Base-by-base conservation (phyloP, 768 basidiomycete genomes). In the Boletus huronensis region DNA sequence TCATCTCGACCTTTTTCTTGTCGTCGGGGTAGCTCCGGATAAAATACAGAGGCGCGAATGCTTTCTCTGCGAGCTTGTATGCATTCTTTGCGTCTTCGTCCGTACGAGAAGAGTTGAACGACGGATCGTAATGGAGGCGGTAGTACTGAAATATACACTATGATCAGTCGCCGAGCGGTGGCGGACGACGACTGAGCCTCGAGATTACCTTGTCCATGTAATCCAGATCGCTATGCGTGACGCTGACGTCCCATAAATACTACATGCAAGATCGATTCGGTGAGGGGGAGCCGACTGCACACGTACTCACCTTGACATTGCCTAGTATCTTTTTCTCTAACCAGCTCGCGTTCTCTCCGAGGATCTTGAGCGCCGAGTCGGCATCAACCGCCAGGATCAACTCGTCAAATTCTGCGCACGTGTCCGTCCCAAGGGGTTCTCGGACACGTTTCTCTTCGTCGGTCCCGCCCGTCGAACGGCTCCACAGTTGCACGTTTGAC, bases 351-450 rank as follows among this genome's bases (percentile, higher is more conserved):
- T 31, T 19, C 44, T 16, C 28, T 45, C 43, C 28, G 11, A 45
- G 43, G 28, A 45, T 45, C 44, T n/a, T 52, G 42, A 59, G 57
- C 26, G 39, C 38, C 38, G 38, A 39, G 38, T 39, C 40, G 6
- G 53, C 53, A 32, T 52, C 59, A n/a, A 52, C 56, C 10, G 56
- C 43, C 31, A 49, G 29, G 47, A 49, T 49, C 31, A 45, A 8
- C 42, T 59, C 49, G 19, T 48, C 57, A 39, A 54, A 54, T 7
- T 48, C 35, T 31, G 17, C 26, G 21, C 35, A 26, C 8, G 35
- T 19, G 38, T 52, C 59, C 6, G 6, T 5, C 26, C 49, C 52
- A 35, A 48, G 11, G 9, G 52, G 49, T 28, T 23, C 52, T 11
- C 44, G 7, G 17, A 32, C 29, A 13, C 11, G 35, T 34, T 54